phyloP scores from a whole-genome alignment of 2,329 filamentous ascomycete species.

The Paracoccidioides brasiliensis region DNA sequence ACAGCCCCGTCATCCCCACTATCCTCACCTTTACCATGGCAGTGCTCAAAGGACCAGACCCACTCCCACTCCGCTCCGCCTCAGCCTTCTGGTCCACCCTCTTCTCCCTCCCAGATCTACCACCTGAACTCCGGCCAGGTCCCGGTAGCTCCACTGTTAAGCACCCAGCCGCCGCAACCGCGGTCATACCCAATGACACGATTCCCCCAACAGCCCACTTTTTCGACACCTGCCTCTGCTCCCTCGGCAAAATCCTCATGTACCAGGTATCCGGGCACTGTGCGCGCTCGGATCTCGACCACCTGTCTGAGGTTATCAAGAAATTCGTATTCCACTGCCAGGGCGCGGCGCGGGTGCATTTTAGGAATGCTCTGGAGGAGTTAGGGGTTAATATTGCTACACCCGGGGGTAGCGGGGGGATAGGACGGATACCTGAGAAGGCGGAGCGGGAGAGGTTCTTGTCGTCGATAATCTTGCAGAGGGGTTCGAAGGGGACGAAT shows the following conservation, averaged over 20 bases:
- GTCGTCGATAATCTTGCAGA: slow-evolving; percentile 25
- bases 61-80: slow-evolving; percentile 35
- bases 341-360: slow-evolving; percentile 25
- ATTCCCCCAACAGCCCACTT: slow-evolving; percentile 13
- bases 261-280: slow-evolving; percentile 31
- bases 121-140: slow-evolving; percentile 5
- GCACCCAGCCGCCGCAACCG: background rate
- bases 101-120: slow-evolving; percentile 21
- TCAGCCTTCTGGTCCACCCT: slow-evolving; percentile 32
- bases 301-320: slow-evolving; percentile 29
- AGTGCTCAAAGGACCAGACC: slow-evolving; percentile 29
- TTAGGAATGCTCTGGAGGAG: slow-evolving; percentile 24
- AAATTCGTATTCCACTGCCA: slow-evolving; percentile 31
- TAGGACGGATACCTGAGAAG: slow-evolving; percentile 15
- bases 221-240: slow-evolving; percentile 24
- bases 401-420: slow-evolving; percentile 3
- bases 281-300: slow-evolving; percentile 33
- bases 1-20: slow-evolving; percentile 20
- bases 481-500: slow-evolving; percentile 27
- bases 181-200: slow-evolving; percentile 10
- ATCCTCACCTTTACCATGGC: slow-evolving; percentile 31
- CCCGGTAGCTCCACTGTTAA: slow-evolving; percentile 5
- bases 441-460: slow-evolving; percentile 31
- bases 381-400: slow-evolving; percentile 9
- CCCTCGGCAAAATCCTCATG: slow-evolving; percentile 28